These are phyloP conservation scores for Calonectria multiphialidica DNA, from an alignment of 2,329 filamentous ascomycete genomes.

Conservation along the genomic window DNA sequence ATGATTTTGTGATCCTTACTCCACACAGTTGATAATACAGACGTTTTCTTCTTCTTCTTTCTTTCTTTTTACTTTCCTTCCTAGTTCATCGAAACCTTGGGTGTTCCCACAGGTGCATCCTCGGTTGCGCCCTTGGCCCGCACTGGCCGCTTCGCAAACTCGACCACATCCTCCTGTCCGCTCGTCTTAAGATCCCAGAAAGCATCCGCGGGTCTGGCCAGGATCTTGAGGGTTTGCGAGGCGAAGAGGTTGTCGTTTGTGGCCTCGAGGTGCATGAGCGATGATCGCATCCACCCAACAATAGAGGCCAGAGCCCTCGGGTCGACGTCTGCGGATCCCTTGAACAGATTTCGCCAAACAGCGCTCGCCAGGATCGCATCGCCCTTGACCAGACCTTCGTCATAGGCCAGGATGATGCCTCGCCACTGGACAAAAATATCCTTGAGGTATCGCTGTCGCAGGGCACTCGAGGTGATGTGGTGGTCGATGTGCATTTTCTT, in stretches of 20 bases:
- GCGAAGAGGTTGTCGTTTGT: slow-evolving; percentile 59
- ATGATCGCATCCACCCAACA: slow-evolving; percentile 67
- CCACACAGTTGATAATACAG: slow-evolving; percentile 42
- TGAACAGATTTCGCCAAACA: slow-evolving; percentile 94
- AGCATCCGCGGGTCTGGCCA: slow-evolving; percentile 51
- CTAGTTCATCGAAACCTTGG: slow-evolving; percentile 39
- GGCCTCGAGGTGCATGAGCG: slow-evolving; percentile 61
- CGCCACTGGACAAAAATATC: slow-evolving; percentile 96
- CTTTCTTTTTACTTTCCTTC: neutral
- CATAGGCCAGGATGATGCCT: slow-evolving; percentile 85
- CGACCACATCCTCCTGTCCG: slow-evolving; percentile 41
- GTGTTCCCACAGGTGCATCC: slow-evolving; percentile 17
- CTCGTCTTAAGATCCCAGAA: slow-evolving; percentile 59
- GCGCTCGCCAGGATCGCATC: slow-evolving; percentile 85
- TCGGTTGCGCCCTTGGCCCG: slow-evolving; percentile 27
- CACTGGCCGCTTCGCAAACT: slow-evolving; percentile 29
- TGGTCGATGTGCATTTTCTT: slow-evolving; percentile 86
- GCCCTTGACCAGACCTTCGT: slow-evolving; percentile 82
- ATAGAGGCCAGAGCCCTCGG: slow-evolving; percentile 64
- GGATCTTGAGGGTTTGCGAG: slow-evolving; percentile 46
- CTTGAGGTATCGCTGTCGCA: slow-evolving; percentile 79
- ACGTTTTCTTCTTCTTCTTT: neutral
- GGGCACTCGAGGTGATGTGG: slow-evolving; percentile 70
- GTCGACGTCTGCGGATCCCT: slow-evolving; percentile 70
- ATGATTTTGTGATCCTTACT: slow-evolving; percentile 23